Conservation (phyloP, 352 stramenopile genomes). For the Peronospora tabacina region DNA sequence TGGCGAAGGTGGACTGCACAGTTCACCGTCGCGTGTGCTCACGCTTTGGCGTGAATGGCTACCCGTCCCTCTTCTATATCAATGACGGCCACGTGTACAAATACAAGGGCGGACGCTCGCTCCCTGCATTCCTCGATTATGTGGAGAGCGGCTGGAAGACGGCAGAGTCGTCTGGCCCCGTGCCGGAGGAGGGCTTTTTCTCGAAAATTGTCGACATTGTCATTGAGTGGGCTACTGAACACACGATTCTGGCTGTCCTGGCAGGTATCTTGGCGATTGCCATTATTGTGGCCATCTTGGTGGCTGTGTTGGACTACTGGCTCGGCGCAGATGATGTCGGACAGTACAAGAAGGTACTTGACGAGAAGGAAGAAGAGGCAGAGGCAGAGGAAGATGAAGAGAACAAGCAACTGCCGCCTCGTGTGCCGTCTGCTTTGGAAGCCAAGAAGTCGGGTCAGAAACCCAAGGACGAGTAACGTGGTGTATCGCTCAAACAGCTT, state of each 20-base stretch:
- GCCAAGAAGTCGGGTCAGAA: conserved; percentile 36
- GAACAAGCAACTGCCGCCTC: conserved; percentile 19
- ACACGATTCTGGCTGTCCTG: conserved; percentile 58
- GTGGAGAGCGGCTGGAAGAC: conserved; percentile 49
- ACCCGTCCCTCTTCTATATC: conserved; percentile 72
- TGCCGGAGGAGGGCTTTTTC: conserved; percentile 55
- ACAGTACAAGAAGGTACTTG: conserved; percentile 42
- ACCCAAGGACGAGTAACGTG: conserved; percentile 43
- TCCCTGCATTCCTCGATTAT: conserved; percentile 63
- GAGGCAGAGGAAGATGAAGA: conserved; percentile 15
- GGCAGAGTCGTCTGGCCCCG: conserved; percentile 43
- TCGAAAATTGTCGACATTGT: conserved; percentile 53
- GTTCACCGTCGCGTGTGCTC: conserved; percentile 76
- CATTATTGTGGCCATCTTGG: conserved; percentile 57
- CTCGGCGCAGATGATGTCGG: conserved; percentile 57
- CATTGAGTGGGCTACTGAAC: conserved; percentile 60
- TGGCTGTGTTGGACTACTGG: conserved; percentile 66
- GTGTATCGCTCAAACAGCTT: conserved; percentile 8
- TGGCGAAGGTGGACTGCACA: conserved; percentile 75
- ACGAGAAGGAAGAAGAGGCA: conserved; percentile 25
- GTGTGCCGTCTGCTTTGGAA: conserved; percentile 23
- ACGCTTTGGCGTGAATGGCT: conserved; percentile 73
- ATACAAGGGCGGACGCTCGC: conserved; percentile 60
- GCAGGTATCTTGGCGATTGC: conserved; percentile 50
- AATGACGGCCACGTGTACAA: conserved; percentile 68